Evolutionary conservation across 306 rosid species (phyloP).

Genomic region (Cicer judaicum): DNA sequence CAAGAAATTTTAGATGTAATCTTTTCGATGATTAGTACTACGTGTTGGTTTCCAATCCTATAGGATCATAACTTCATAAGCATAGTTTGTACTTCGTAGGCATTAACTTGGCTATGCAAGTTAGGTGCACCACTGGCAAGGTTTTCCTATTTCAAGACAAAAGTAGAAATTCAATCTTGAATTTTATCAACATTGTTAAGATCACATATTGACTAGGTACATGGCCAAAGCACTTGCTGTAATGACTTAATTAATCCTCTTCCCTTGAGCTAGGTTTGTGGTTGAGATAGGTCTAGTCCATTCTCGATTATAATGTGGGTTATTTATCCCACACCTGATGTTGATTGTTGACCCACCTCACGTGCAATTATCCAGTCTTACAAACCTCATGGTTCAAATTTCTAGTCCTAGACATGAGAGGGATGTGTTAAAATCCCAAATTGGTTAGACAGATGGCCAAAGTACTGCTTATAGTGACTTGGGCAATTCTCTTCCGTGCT

Average conservation of each 20-base stretch:
- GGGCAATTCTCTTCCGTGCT: background rate
- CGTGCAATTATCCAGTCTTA: background rate
- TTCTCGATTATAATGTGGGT: background rate
- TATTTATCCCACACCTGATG: background rate
- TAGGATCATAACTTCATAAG: slow-evolving; percentile 1
- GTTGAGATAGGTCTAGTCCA: background rate
- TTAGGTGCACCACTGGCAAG: slow-evolving; percentile 9
- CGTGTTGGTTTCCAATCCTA: slow-evolving; percentile 3
- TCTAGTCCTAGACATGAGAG: background rate
- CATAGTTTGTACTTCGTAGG: slow-evolving; percentile 14
- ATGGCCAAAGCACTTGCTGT: slow-evolving; percentile 11
- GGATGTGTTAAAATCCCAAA: background rate
- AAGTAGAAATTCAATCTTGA: slow-evolving; percentile 28
- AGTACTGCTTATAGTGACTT: slow-evolving; percentile 1
- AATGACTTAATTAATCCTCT: slow-evolving; percentile 14
- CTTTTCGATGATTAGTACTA: slow-evolving; percentile 1
- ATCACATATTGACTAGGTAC: background rate
- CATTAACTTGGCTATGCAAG: slow-evolving; percentile 5
- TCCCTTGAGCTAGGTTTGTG: background rate
- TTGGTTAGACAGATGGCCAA: slow-evolving; percentile 2
- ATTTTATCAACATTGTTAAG: slow-evolving; percentile 33
- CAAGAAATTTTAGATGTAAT: slow-evolving; percentile 9
- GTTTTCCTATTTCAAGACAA: slow-evolving; percentile 27
- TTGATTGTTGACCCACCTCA: background rate
- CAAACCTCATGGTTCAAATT: background rate